These are phyloP conservation scores for Cerrena zonata DNA, from an alignment of 1,284 basidiomycete genomes.

Conservation along the genomic window DNA sequence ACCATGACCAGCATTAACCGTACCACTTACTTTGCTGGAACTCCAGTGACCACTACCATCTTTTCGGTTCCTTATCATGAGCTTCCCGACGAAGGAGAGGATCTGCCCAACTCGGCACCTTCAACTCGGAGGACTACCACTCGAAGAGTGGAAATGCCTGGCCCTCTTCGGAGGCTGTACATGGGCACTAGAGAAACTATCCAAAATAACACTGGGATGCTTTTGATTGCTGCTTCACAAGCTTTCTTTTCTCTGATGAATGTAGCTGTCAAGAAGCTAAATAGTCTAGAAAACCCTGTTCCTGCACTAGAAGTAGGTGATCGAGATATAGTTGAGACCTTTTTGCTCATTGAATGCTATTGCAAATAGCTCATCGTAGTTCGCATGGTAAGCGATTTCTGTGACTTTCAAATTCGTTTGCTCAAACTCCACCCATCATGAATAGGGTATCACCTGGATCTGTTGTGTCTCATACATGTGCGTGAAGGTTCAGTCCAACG, in stretches of 20 bases:
- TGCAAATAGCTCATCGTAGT: slow-evolving; percentile 35
- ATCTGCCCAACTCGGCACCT: not conserved
- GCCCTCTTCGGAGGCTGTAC: not conserved
- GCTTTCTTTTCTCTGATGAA: slow-evolving; percentile 61
- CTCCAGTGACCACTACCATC: not conserved
- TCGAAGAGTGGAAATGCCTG: not conserved
- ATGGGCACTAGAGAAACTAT: slow-evolving; percentile 9
- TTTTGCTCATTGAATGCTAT: not conserved
- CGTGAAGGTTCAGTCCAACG: slow-evolving; percentile 9
- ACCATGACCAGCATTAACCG: not conserved
- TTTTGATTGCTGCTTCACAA: slow-evolving; percentile 55
- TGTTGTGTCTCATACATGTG: slow-evolving; percentile 43
- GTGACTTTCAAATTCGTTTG: not conserved
- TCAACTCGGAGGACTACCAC: not conserved
- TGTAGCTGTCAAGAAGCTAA: slow-evolving; percentile 56
- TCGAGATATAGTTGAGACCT: not conserved
- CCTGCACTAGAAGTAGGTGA: slow-evolving; percentile 48
- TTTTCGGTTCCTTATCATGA: not conserved
- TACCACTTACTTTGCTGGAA: not conserved
- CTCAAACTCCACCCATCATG: not conserved
- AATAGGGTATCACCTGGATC: slow-evolving; percentile 38
- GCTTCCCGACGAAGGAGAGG: not conserved
- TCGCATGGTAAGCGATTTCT: slow-evolving; percentile 40
- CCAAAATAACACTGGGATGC: slow-evolving; percentile 51
- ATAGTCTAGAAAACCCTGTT: slow-evolving; percentile 52